Base-by-base conservation (phyloP, 768 basidiomycete species). In the Rhodotorula sphaerocarpa region DNA sequence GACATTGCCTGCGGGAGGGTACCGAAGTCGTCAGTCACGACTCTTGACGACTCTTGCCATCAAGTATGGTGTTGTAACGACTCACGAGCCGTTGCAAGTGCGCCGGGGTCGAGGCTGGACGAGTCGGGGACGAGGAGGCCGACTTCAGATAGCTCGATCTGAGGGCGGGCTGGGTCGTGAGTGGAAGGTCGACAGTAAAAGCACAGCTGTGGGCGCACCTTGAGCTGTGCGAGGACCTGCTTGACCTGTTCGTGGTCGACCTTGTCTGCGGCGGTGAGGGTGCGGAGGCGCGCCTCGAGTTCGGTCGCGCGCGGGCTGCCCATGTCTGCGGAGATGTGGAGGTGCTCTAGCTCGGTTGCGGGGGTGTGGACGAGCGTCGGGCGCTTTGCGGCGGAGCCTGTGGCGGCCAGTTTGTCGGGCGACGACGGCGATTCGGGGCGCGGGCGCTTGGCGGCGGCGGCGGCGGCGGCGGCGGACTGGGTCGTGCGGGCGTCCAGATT, bases 1-100 rank as follows among this genome's bases (percentile, higher is more conserved):
- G 61, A 95, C 87, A 65, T 91, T 90, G 64, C 93, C 50, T 51
- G 50, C 11, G 25, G 3, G 12, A 23, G 30, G 10, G 48, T n/a
- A 44, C 21, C 43, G 23, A 18, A 20, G n/a, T 23, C 34, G 34
- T 51, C 11, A 51, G n/a, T 15, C 23, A 9, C 27, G 23, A 25
- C 18, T n/a, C 90, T 92, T 16, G 36, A 9, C 36, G 10, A 39
- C 16, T 9, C 36, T 39, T 39, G 36, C 36, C 36, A 39, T 10
- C 28, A 45, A 31, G 31, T 30, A 21, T 14, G 25, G 31, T 59
- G 27, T 28, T 14, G 11, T n/a, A 30, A 11, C 21, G 18, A 48
- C 63, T 51, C 10, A 59, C 61, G 56, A 2, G 68, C 68, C 21
- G 56, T 53, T n/a, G 61, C 30, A 20, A 70, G 31, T 0, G 59